Percentiles rank a stretch among this genome's conserved stretches.
phyloP scores from a whole-genome alignment of 768 basidiomycete species.

The Suillus variegatus region DNA sequence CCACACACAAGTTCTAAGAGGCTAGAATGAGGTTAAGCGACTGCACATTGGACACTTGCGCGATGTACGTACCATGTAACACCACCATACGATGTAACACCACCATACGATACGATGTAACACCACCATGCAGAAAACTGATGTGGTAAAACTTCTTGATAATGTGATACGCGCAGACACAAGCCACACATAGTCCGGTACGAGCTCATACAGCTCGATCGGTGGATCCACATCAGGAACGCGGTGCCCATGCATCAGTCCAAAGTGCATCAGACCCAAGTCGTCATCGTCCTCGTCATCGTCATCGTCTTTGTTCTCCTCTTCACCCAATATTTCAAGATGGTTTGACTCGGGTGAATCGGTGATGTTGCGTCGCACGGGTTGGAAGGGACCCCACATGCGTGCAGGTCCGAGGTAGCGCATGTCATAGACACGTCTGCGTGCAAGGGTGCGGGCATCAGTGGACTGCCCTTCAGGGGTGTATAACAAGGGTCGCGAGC shows the following conservation, averaged over 20 bases:
- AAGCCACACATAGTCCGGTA: conserved; percentile 55
- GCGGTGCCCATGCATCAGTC: conserved; percentile 8
- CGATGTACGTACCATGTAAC: too few relatives aligned
- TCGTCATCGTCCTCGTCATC: conserved; percentile 17
- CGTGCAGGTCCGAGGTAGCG: conserved; percentile 29
- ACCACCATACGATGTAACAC: too few relatives aligned
- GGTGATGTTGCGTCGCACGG: conserved; percentile 13
- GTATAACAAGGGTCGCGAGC: neutral
- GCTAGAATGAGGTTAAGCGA: too few relatives aligned
- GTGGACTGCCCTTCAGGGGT: conserved; percentile 15
- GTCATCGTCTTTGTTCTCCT: conserved; percentile 24
- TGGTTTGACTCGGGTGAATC: neutral
- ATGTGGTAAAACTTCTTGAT: too few relatives aligned
- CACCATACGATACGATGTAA: too few relatives aligned
- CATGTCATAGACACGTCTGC: conserved; percentile 34
- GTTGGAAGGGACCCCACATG: conserved; percentile 29
- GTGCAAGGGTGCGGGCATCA: conserved; percentile 29
- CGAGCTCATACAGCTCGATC: conserved; percentile 27
- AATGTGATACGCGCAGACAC: conserved; percentile 43
- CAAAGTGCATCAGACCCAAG: conserved; percentile 3
- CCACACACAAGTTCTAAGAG: too few relatives aligned
- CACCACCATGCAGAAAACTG: too few relatives aligned
- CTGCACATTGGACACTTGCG: too few relatives aligned
- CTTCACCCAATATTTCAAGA: conserved; percentile 12
- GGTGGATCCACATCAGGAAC: conserved; percentile 21